Evolutionary conservation across 2,329 filamentous ascomycete genomes (phyloP).

Genomic region (Epichloe coenophiala): DNA sequence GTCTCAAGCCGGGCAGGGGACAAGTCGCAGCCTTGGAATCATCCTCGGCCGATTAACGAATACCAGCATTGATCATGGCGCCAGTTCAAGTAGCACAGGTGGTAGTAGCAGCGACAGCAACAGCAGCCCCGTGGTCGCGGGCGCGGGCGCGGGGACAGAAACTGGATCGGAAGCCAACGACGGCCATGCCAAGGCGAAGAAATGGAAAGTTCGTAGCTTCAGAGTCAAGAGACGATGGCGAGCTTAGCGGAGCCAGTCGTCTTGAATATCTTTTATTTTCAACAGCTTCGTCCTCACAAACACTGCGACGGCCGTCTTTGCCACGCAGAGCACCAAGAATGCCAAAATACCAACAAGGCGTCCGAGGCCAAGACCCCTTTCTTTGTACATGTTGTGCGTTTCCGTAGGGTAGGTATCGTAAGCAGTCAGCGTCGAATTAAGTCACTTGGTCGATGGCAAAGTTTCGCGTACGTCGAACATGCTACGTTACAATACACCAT

Average conservation of each 20-base stretch:
- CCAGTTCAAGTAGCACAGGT: constrained; percentile 6
- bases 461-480: no score
- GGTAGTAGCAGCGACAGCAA: constrained; percentile 5
- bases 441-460: no score
- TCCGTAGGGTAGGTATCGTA: no score
- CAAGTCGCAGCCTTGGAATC: constrained; percentile 9
- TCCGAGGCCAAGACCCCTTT: no score
- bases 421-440: no score
- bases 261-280: neutral
- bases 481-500: no score
- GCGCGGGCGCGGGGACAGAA: constrained; percentile 4
- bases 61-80: neutral
- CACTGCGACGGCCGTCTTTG: no score
- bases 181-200: neutral
- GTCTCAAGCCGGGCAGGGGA: constrained; percentile 10
- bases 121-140: neutral
- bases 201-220: constrained; percentile 4
- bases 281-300: no score
- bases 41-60: constrained; percentile 7
- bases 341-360: no score
- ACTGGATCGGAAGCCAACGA: neutral
- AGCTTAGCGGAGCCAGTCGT: neutral
- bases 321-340: no score
- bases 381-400: no score
- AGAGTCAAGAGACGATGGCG: constrained; percentile 4